Percentiles rank a stretch among this genome's conserved stretches.
Evolutionary conservation across 371 early-diverging fungal genomes (phyloP).

Genomic region (Fennellomyces sp.): DNA sequence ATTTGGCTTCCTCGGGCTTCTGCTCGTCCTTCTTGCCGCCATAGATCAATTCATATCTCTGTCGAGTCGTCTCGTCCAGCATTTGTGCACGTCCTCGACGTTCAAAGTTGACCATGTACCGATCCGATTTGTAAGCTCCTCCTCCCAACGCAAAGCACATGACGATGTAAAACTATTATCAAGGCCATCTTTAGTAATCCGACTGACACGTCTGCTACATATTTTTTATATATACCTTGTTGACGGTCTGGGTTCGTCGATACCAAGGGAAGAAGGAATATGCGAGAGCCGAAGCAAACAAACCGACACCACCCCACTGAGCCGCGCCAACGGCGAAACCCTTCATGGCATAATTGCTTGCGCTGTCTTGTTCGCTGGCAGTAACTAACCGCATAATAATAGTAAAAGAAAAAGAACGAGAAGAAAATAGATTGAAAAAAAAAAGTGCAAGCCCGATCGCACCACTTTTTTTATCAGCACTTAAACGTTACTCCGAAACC

Average conservation of each 20-base stretch:
- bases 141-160: constrained; percentile 57
- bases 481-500: constrained; percentile 1
- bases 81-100: constrained; percentile 52
- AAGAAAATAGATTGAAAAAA: neutral
- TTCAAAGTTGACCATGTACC: constrained; percentile 57
- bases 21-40: constrained; percentile 25
- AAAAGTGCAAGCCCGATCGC: no score
- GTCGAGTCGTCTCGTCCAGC: constrained; percentile 44
- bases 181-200: neutral
- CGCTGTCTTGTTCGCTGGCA: constrained; percentile 45
- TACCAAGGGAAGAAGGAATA: constrained; percentile 53
- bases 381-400: constrained; percentile 48
- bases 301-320: constrained; percentile 55
- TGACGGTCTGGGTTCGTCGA: constrained; percentile 45
- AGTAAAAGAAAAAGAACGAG: neutral
- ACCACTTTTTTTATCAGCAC: no score
- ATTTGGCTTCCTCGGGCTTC: neutral
- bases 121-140: constrained; percentile 53
- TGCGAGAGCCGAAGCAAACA: constrained; percentile 44
- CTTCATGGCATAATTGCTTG: constrained; percentile 52
- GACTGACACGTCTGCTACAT: neutral
- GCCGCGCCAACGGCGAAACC: constrained; percentile 51
- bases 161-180: constrained; percentile 50
- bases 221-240: constrained; percentile 42
- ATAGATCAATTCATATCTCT: constrained; percentile 46